Evolutionary conservation across 768 basidiomycete genomes (phyloP).

Genomic region (Obba rivulosa): DNA sequence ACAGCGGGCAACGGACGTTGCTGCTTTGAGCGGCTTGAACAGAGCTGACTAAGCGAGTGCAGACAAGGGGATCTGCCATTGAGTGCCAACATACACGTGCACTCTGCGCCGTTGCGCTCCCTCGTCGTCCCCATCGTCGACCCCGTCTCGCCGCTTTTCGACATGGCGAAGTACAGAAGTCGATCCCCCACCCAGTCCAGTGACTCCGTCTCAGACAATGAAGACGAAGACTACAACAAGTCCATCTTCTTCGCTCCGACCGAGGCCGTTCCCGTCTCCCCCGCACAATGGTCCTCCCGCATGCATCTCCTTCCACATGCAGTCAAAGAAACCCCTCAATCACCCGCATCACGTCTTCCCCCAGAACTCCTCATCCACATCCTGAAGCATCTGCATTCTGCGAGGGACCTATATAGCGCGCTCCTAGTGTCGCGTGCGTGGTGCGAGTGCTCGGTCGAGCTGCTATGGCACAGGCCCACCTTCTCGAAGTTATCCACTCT

Average conservation of each 20-base stretch:
- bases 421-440: slow-evolving; percentile 85
- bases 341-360: slow-evolving; percentile 67
- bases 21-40: too few relatives aligned
- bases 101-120: neutral
- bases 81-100: slow-evolving; percentile 12
- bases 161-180: slow-evolving; percentile 20
- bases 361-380: slow-evolving; percentile 93
- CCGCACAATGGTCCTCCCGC: slow-evolving; percentile 48
- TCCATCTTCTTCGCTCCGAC: slow-evolving; percentile 34
- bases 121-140: slow-evolving; percentile 14
- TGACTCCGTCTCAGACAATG: slow-evolving; percentile 75
- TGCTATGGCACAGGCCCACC: slow-evolving; percentile 89
- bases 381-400: slow-evolving; percentile 73
- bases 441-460: slow-evolving; percentile 94
- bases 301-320: slow-evolving; percentile 15
- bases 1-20: too few relatives aligned
- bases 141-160: slow-evolving; percentile 1
- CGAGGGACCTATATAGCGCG: slow-evolving; percentile 67
- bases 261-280: slow-evolving; percentile 34
- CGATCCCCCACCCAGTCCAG: slow-evolving; percentile 58
- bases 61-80: neutral
- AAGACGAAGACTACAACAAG: slow-evolving; percentile 54
- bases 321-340: slow-evolving; percentile 27
- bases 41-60: slow-evolving; percentile 17
- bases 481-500: slow-evolving; percentile 68